These are phyloP conservation scores for Periconia sp. DNA, from an alignment of 2,329 filamentous ascomycete genomes.

Conservation along the genomic window DNA sequence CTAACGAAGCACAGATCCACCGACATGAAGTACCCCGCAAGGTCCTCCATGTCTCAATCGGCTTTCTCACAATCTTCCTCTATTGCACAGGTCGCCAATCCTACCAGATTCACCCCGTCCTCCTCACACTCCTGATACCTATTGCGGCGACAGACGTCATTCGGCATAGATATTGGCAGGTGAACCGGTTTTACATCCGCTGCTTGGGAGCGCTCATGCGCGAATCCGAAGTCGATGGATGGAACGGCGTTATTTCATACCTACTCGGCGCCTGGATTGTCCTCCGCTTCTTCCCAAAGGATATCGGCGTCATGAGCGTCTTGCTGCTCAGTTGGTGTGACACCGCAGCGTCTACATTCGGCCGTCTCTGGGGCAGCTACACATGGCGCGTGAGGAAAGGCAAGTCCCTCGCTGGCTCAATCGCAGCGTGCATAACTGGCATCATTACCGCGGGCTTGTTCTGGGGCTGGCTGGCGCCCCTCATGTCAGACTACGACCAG, in stretches of 20 bases:
- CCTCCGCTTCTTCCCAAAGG: constrained; percentile 88
- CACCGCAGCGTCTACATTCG: constrained; percentile 94
- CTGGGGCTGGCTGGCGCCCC: constrained; percentile 83
- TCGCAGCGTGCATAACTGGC: constrained; percentile 83
- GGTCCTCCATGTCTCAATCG: constrained; percentile 91
- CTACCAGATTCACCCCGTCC: constrained; percentile 77
- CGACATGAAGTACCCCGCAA: constrained; percentile 97
- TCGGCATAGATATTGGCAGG: constrained; percentile 77
- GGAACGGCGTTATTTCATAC: constrained; percentile 98
- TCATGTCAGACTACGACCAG: constrained; percentile 39
- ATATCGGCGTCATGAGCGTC: constrained; percentile 87
- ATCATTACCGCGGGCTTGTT: constrained; percentile 83
- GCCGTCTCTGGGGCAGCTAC: constrained; percentile 85
- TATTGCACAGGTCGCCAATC: constrained; percentile 83
- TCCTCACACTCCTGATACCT: constrained; percentile 81
- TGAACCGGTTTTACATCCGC: constrained; percentile 88
- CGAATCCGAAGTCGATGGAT: constrained; percentile 90
- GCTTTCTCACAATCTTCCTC: constrained; percentile 87
- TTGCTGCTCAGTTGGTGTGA: constrained; percentile 97
- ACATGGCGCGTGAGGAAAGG: constrained; percentile 84
- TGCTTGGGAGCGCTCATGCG: constrained; percentile 91
- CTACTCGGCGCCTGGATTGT: constrained; percentile 88
- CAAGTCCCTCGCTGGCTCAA: constrained; percentile 88
- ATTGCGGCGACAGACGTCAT: constrained; percentile 83
- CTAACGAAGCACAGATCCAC: constrained; percentile 62